These are phyloP conservation scores for Boletales sp. DNA, from an alignment of 768 basidiomycete species.

Conservation along the genomic window DNA sequence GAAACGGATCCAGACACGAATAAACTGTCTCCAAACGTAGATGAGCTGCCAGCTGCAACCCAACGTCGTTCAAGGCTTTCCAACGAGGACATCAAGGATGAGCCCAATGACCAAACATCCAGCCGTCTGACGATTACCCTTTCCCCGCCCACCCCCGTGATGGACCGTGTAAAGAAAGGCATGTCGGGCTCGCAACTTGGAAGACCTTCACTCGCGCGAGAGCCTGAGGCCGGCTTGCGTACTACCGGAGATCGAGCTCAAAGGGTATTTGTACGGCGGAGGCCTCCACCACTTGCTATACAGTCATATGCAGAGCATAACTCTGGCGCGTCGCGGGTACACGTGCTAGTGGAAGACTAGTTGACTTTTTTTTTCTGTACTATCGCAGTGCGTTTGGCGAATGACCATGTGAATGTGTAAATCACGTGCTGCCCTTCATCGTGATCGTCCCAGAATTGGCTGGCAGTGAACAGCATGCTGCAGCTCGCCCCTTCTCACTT, in stretches of 20 bases:
- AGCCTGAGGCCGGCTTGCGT: slow-evolving; percentile 30
- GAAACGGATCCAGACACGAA: not conserved
- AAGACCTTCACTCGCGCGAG: slow-evolving; percentile 20
- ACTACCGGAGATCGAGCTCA: slow-evolving; percentile 16
- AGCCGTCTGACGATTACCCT: slow-evolving; percentile 20
- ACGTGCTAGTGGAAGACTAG: slow-evolving; percentile 17
- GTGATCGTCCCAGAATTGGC: not conserved
- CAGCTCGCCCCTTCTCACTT: slow-evolving; percentile 4
- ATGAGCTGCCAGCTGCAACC: not conserved
- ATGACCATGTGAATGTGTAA: too few relatives aligned
- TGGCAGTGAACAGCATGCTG: slow-evolving; percentile 11
- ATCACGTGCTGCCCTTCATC: slow-evolving; percentile 11
- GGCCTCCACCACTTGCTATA: slow-evolving; percentile 40
- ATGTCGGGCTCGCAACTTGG: slow-evolving; percentile 18
- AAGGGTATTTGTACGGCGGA: slow-evolving; percentile 36
- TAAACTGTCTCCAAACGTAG: not conserved
- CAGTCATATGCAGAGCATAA: slow-evolving; percentile 9
- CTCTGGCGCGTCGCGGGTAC: slow-evolving; percentile 3
- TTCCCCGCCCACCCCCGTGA: slow-evolving; percentile 15
- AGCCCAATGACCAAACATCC: not conserved
- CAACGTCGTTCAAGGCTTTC: not conserved
- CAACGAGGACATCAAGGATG: slow-evolving; percentile 1
- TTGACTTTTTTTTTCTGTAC: not conserved
- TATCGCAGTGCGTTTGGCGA: slow-evolving; percentile 2
- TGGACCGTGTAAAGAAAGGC: slow-evolving; percentile 19